phyloP scores from a whole-genome alignment of 2,329 filamentous ascomycete species.

The Alternaria sp. region DNA sequence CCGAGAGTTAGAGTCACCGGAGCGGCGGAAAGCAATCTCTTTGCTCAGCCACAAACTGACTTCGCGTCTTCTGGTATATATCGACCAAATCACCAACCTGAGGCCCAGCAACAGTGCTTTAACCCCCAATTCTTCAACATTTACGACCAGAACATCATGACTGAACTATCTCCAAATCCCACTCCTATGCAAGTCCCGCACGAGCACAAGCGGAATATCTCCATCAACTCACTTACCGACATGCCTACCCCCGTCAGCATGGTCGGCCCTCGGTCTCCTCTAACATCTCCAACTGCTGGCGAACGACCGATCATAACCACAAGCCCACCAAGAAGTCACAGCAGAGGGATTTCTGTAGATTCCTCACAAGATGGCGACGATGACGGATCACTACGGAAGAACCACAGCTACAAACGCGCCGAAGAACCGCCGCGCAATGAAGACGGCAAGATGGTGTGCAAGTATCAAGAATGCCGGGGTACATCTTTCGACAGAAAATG shows the following conservation, averaged over 20 bases:
- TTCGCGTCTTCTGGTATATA: slow-evolving; percentile 44
- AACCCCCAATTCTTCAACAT: slow-evolving; percentile 33
- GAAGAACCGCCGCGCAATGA: slow-evolving; percentile 68
- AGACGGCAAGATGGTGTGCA: slow-evolving; percentile 81
- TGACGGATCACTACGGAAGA: slow-evolving; percentile 44
- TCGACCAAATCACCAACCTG: slow-evolving; percentile 37
- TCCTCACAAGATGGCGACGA: slow-evolving; percentile 45
- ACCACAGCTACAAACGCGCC: slow-evolving; percentile 51
- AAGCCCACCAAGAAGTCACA: slow-evolving; percentile 32
- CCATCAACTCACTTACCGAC: slow-evolving; percentile 39
- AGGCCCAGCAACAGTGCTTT: slow-evolving; percentile 40
- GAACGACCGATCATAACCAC: slow-evolving; percentile 34
- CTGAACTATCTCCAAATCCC: slow-evolving; percentile 30
- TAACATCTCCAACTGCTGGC: slow-evolving; percentile 36
- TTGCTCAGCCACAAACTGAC: slow-evolving; percentile 47
- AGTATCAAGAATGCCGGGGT: slow-evolving; percentile 71
- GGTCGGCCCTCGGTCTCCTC: slow-evolving; percentile 37
- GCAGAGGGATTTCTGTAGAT: slow-evolving; percentile 38
- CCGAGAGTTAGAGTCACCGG: slow-evolving; percentile 47
- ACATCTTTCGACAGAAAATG: slow-evolving; percentile 82
- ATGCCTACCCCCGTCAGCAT: slow-evolving; percentile 51
- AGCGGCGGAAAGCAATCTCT: slow-evolving; percentile 33
- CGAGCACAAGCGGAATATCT: slow-evolving; percentile 45
- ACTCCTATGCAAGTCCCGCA: slow-evolving; percentile 35
- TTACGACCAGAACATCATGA: slow-evolving; percentile 33